These are phyloP conservation scores for Rubroshorea leprosula DNA, from an alignment of 345 rosid genomes.

Conservation along the genomic window DNA sequence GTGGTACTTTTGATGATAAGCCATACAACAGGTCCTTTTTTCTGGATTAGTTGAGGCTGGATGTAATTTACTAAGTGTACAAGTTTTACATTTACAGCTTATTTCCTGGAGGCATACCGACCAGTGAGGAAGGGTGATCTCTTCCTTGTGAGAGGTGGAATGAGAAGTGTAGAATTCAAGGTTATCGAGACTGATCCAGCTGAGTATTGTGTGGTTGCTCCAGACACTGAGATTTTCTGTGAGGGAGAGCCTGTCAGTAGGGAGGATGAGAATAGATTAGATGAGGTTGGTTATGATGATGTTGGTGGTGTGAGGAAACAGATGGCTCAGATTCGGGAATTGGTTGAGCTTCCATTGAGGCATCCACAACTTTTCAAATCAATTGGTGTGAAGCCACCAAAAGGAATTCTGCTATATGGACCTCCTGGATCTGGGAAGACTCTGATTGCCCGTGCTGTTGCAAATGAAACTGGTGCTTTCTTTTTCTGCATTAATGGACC, in stretches of 20 bases:
- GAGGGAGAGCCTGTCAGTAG: constrained; percentile 92
- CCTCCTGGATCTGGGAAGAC: constrained; percentile 93
- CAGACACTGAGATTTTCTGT: constrained; percentile 94
- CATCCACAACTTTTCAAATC: constrained; percentile 95
- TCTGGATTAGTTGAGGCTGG: neutral
- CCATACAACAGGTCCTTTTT: too few relatives aligned
- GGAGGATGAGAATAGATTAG: constrained; percentile 88
- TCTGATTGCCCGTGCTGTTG: constrained; percentile 92
- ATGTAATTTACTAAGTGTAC: constrained; percentile 11
- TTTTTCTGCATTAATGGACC: constrained; percentile 97
- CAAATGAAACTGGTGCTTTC: constrained; percentile 94
- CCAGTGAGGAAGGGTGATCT: constrained; percentile 96
- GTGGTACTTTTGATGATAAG: too few relatives aligned
- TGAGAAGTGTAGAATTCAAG: constrained; percentile 94
- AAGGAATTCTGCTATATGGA: constrained; percentile 84
- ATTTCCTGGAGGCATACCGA: constrained; percentile 90
- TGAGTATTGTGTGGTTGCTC: constrained; percentile 93
- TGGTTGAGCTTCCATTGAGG: constrained; percentile 89
- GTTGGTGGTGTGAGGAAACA: constrained; percentile 99
- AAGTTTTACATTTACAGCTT: constrained; percentile 50
- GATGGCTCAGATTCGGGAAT: constrained; percentile 96
- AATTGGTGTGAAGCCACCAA: constrained; percentile 98
- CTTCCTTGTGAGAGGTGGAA: constrained; percentile 94
- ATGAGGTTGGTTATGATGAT: constrained; percentile 95
- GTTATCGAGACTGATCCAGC: constrained; percentile 85